Evolutionary conservation across 2,329 filamentous ascomycete genomes (phyloP).

Genomic region (Verruconis gallopava): DNA sequence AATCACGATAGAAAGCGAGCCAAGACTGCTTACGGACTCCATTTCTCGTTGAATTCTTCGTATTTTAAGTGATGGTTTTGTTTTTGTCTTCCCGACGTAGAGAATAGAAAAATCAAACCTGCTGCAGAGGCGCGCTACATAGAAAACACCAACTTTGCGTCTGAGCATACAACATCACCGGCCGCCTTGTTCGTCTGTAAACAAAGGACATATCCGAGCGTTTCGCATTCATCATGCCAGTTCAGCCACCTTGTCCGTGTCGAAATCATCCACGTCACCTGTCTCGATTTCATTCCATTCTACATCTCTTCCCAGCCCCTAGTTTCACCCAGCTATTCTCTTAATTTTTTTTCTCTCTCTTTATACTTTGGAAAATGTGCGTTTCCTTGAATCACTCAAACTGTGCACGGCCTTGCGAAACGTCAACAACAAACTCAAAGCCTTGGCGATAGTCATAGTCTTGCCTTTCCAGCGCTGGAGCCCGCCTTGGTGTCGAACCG

Average conservation of each 20-base stretch:
- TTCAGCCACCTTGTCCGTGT: background rate
- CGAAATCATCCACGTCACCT: background rate
- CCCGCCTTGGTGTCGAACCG: constrained; percentile 43
- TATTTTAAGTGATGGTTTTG: too few species aligned
- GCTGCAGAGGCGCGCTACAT: too few species aligned
- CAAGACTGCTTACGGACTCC: too few species aligned
- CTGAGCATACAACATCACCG: too few species aligned
- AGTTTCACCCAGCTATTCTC: background rate
- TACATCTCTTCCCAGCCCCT: too few species aligned
- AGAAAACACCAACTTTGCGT: too few species aligned
- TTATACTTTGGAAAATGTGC: background rate
- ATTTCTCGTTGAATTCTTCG: too few species aligned
- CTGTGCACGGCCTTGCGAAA: background rate
- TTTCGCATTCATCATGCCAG: background rate
- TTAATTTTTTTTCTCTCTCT: background rate
- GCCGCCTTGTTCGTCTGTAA: background rate
- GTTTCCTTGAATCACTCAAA: background rate
- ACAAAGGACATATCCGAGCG: background rate
- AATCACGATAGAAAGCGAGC: too few species aligned
- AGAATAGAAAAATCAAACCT: too few species aligned
- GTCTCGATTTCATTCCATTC: background rate
- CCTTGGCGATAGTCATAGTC: background rate
- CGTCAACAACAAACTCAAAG: constrained; percentile 1
- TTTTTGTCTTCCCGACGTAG: too few species aligned
- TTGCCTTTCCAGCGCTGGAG: background rate